phyloP scores from a whole-genome alignment of 495 filamentous ascomycete species.

The Usnea hakonensis region DNA sequence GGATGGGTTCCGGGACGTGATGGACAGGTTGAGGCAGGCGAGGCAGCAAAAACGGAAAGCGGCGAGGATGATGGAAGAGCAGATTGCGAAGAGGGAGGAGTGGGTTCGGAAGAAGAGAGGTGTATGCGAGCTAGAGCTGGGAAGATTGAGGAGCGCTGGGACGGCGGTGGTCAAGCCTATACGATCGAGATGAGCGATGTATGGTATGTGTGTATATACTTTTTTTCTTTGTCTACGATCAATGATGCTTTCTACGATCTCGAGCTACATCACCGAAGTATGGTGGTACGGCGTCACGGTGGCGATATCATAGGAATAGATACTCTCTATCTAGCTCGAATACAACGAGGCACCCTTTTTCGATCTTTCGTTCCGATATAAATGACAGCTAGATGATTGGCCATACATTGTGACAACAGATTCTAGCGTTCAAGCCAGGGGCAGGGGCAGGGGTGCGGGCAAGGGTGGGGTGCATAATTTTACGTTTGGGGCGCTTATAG shows the following conservation, averaged over 20 bases:
- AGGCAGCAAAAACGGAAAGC: conserved; percentile 59
- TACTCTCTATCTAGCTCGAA: neutral
- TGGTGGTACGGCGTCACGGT: neutral
- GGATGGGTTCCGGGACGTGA: conserved; percentile 55
- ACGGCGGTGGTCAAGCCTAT: conserved; percentile 22
- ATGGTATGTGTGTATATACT: neutral
- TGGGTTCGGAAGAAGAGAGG: conserved; percentile 21
- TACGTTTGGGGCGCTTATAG: conserved; percentile 2
- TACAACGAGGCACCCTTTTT: too few species aligned
- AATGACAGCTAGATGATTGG: too few species aligned
- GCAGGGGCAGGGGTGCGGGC: neutral
- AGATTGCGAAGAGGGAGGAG: conserved; percentile 51
- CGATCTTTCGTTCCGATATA: too few species aligned
- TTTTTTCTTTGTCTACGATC: neutral
- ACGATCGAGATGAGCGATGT: conserved; percentile 10
- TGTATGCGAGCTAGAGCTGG: conserved; percentile 20
- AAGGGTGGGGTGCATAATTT: neutral
- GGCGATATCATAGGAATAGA: neutral
- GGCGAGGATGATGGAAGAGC: conserved; percentile 59
- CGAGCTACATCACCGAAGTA: too few species aligned
- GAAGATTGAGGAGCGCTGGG: conserved; percentile 17
- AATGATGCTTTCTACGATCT: neutral
- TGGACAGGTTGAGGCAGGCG: conserved; percentile 55
- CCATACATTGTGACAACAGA: neutral
- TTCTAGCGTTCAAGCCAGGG: neutral